Conservation (phyloP, 495 filamentous ascomycete genomes). For the Podospora pseudocomata region DNA sequence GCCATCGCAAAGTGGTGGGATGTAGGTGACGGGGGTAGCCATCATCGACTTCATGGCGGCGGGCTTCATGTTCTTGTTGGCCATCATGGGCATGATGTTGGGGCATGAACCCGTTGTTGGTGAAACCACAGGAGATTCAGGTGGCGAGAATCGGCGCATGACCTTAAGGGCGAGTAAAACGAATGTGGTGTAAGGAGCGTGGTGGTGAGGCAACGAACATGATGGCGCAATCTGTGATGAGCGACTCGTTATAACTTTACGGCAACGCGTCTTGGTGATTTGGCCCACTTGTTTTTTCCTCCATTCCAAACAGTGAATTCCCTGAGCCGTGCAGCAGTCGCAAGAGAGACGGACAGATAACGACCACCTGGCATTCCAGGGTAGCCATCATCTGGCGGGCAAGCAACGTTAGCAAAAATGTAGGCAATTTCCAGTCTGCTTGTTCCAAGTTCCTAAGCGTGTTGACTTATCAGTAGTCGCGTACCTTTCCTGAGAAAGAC, state of each 20-base stretch:
- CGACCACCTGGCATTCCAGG: slow-evolving; percentile 1
- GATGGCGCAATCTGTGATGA: neutral
- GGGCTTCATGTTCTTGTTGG: slow-evolving; percentile 7
- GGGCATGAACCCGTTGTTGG: neutral
- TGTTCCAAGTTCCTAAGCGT: neutral
- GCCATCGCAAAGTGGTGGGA: slow-evolving; percentile 36
- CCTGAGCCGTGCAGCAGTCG: neutral
- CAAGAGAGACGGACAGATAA: neutral
- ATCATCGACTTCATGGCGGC: slow-evolving; percentile 2
- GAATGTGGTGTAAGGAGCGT: neutral
- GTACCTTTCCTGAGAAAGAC: neutral
- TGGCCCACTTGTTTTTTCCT: neutral
- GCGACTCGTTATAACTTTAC: neutral
- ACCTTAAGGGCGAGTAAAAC: neutral
- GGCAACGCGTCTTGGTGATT: slow-evolving; percentile 2
- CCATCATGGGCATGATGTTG: slow-evolving; percentile 4
- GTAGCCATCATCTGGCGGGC: neutral
- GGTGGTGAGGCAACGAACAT: neutral
- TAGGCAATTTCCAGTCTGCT: neutral
- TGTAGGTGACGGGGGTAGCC: slow-evolving; percentile 27
- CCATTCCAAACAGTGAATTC: neutral
- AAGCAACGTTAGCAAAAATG: neutral
- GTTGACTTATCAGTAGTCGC: neutral
- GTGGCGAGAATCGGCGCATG: neutral
- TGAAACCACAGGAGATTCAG: neutral